A percentile compares a stretch with the other conserved stretches of the same genome.
These are phyloP conservation scores for Leccinum boreale DNA, from an alignment of 768 basidiomycete species.

Conservation along the genomic window DNA sequence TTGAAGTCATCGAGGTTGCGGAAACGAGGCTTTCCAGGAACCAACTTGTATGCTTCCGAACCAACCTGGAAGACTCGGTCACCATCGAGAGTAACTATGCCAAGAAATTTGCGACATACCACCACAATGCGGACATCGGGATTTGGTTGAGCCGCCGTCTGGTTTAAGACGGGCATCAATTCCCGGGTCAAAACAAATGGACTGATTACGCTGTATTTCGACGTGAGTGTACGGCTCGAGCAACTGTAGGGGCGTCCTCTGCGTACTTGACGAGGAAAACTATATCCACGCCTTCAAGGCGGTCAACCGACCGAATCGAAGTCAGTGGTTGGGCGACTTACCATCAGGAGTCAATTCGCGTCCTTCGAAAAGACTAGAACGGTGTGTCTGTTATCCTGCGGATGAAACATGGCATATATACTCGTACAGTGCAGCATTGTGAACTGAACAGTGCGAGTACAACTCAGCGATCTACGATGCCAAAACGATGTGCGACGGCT, in stretches of 20 bases:
- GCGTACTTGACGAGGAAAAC: slow-evolving; percentile 46
- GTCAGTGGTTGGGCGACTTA: neutral
- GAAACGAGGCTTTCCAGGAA: slow-evolving; percentile 10
- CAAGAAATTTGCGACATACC: slow-evolving; percentile 33
- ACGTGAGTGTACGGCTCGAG: neutral
- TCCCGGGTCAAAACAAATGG: slow-evolving; percentile 54
- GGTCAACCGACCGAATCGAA: neutral
- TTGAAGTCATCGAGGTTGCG: slow-evolving; percentile 30
- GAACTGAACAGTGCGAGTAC: slow-evolving; percentile 36
- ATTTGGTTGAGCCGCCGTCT: slow-evolving; percentile 44
- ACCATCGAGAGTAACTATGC: neutral
- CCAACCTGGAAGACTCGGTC: slow-evolving; percentile 25
- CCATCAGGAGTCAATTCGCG: slow-evolving; percentile 29
- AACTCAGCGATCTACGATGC: neutral
- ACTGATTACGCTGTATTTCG: slow-evolving; percentile 41
- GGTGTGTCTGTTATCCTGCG: slow-evolving; percentile 11
- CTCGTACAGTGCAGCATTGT: slow-evolving; percentile 52
- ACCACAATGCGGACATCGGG: slow-evolving; percentile 62
- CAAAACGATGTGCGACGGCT: slow-evolving; percentile 1
- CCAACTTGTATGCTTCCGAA: slow-evolving; percentile 27
- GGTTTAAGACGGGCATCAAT: slow-evolving; percentile 49
- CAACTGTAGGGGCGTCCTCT: neutral
- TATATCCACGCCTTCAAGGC: slow-evolving; percentile 34
- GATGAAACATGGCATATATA: neutral
- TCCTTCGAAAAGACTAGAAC: slow-evolving; percentile 16